Evolutionary conservation across 176 grass and related monocot species (phyloP).

Genomic region (Oryza meyeriana): DNA sequence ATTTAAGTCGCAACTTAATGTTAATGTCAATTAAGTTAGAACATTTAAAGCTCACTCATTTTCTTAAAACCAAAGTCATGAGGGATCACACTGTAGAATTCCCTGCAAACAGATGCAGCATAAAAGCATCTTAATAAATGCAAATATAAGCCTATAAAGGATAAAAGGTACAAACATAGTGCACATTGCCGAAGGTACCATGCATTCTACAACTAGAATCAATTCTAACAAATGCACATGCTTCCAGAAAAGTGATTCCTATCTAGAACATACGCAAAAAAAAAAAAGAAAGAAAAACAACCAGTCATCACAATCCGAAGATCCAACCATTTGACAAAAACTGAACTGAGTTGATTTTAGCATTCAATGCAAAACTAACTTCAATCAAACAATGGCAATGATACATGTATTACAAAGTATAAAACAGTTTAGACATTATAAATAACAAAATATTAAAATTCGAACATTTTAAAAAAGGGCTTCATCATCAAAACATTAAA

Average conservation of each 20-base stretch:
- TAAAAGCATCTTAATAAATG: slow-evolving; percentile 8
- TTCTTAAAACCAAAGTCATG: slow-evolving; percentile 97
- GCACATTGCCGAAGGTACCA: not conserved
- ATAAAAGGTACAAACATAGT: not conserved
- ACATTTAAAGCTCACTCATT: slow-evolving; percentile 69
- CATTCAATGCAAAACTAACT: not conserved
- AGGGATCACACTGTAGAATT: slow-evolving; percentile 87
- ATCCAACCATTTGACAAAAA: not conserved
- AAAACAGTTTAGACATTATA: not conserved
- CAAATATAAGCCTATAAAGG: not conserved
- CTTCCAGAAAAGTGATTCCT: not conserved
- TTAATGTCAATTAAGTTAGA: slow-evolving; percentile 16
- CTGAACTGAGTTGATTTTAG: not conserved
- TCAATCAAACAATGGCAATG: slow-evolving; percentile 8
- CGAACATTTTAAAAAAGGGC: not conserved
- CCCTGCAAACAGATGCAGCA: slow-evolving; percentile 32
- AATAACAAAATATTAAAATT: not conserved
- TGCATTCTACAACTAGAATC: not conserved
- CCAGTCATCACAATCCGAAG: not conserved
- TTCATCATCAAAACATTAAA: slow-evolving; percentile 5
- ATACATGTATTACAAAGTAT: not conserved
- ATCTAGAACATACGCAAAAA: slow-evolving; percentile 9
- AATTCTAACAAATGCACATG: slow-evolving; percentile 12
- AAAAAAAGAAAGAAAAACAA: too few relatives aligned
- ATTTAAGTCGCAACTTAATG: slow-evolving; percentile 20